Conservation (phyloP, 192 early-diverging fungal genomes). For the Neocallimastix lanati region DNA sequence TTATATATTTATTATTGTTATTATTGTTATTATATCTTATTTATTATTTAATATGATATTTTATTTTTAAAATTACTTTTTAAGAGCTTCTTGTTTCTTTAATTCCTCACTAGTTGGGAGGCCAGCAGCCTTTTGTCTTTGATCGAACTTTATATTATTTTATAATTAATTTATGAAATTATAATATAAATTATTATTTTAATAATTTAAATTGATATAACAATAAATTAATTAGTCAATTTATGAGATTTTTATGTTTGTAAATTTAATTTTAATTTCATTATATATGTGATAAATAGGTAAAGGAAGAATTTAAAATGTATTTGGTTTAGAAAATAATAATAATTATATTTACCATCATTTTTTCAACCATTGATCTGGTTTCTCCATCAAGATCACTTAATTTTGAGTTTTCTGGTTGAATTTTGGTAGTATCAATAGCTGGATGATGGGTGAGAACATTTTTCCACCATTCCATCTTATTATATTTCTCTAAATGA, state of each 20-base stretch:
- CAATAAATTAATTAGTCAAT: too few species aligned
- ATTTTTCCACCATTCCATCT: constrained; percentile 75
- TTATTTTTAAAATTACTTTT: constrained; percentile 19
- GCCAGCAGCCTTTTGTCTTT: constrained; percentile 66
- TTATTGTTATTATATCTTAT: too few species aligned
- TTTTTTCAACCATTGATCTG: constrained; percentile 81
- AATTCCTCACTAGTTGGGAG: constrained; percentile 58
- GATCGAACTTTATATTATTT: constrained; percentile 72
- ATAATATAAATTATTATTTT: too few species aligned
- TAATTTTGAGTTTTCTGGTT: constrained; percentile 77
- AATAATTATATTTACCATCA: constrained; percentile 89
- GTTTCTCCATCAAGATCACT: constrained; percentile 78
- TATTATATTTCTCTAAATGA: constrained; percentile 69
- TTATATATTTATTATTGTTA: too few species aligned
- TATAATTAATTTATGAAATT: too few species aligned
- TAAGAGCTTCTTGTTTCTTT: constrained; percentile 55
- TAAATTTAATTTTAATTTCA: too few species aligned
- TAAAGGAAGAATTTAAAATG: too few species aligned
- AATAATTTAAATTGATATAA: too few species aligned
- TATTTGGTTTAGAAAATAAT: too few species aligned
- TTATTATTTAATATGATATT: too few species aligned
- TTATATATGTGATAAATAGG: too few species aligned
- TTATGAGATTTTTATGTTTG: too few species aligned
- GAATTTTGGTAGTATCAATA: constrained; percentile 76
- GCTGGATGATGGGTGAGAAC: constrained; percentile 58